A percentile compares a stretch with the other conserved stretches of the same genome.
Conservation (phyloP, 306 rosid genomes). For the Castanospermum australe region DNA sequence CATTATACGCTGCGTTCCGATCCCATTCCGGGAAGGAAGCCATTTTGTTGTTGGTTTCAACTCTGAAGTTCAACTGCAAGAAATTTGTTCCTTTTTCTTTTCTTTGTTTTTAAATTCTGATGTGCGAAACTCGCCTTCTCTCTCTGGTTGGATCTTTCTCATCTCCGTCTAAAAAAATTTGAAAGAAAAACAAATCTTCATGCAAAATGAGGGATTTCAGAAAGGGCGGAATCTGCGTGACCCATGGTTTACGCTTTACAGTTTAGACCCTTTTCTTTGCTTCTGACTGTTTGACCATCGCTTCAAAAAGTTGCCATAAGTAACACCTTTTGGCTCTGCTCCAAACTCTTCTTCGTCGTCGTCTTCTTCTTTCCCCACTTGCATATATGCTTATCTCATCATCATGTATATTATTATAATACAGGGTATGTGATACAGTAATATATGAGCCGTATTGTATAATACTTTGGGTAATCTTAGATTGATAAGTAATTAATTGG, state of each 20-base stretch:
- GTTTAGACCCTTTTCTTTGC: neutral
- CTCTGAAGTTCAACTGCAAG: neutral
- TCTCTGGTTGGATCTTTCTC: slow-evolving; percentile 13
- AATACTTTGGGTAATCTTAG: too few species aligned
- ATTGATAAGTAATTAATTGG: neutral
- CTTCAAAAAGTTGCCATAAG: slow-evolving; percentile 38
- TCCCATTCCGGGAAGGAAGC: neutral
- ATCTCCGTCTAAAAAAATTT: neutral
- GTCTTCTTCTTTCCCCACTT: neutral
- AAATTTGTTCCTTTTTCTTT: neutral
- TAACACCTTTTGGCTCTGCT: slow-evolving; percentile 22
- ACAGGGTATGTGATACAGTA: neutral
- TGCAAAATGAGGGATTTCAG: neutral
- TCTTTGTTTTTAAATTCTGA: neutral
- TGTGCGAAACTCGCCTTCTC: neutral
- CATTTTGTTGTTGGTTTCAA: neutral
- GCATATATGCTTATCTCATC: neutral
- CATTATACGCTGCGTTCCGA: neutral
- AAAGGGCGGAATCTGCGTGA: slow-evolving; percentile 8
- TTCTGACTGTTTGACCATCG: slow-evolving; percentile 21
- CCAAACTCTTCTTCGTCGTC: neutral
- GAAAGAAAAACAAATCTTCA: neutral
- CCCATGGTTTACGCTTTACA: neutral
- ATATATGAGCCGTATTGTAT: neutral
- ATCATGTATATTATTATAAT: neutral